Percentiles rank a stretch among this genome's conserved stretches.
phyloP scores from a whole-genome alignment of 345 rosid genomes.

The Trapa incisa region DNA sequence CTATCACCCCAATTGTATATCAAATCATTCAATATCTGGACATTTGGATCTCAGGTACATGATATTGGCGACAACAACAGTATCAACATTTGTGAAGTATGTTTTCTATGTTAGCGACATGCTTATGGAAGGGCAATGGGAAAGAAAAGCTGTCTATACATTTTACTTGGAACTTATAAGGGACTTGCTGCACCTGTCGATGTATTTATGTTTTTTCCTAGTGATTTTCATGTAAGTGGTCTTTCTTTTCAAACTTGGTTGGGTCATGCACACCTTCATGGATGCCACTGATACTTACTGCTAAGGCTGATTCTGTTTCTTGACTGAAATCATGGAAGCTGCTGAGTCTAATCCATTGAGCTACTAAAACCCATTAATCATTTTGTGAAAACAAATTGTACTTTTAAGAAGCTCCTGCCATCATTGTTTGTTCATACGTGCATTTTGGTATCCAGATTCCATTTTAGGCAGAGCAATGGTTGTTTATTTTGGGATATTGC shows the following conservation, averaged over 20 bases:
- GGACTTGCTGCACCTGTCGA: conserved; percentile 88
- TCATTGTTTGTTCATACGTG: not conserved
- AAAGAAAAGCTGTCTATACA: conserved; percentile 75
- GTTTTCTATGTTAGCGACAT: conserved; percentile 79
- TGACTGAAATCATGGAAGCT: not conserved
- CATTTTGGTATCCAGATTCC: not conserved
- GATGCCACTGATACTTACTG: not conserved
- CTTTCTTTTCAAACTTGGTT: not conserved
- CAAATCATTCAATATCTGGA: not conserved
- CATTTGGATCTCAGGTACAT: conserved; percentile 48
- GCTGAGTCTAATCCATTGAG: not conserved
- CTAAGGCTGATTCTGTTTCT: not conserved
- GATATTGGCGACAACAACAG: conserved; percentile 87
- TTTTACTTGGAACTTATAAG: conserved; percentile 89
- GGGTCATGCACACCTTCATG: not conserved
- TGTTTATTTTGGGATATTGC: not conserved
- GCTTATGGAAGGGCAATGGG: conserved; percentile 99
- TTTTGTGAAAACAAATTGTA: too few species aligned
- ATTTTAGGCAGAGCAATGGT: not conserved
- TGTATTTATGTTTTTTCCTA: conserved; percentile 93
- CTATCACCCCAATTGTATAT: too few species aligned
- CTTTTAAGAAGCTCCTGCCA: too few species aligned
- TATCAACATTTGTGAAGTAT: conserved; percentile 74
- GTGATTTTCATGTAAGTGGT: conserved; percentile 84
- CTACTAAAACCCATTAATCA: too few species aligned